Base-by-base conservation (phyloP, 2,329 filamentous ascomycete species). In the Reticulascus tulasneorum region DNA sequence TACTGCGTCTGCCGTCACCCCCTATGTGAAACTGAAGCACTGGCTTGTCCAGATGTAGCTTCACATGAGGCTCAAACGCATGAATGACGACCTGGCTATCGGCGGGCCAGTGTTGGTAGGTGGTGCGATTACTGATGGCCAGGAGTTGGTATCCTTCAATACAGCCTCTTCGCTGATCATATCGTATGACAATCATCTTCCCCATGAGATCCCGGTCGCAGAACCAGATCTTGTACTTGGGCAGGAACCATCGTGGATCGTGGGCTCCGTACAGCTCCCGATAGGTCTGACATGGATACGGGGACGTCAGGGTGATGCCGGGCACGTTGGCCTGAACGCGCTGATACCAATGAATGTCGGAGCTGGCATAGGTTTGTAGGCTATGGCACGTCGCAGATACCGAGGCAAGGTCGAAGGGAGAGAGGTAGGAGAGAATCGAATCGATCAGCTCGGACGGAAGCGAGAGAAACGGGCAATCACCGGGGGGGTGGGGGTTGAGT, bases 171-270 rank as follows among this genome's bases (percentile, higher is more conserved):
- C 75, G 64, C 29, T 79, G 75, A 54, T 95, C 80, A 52, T 89
- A 96, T 10, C 85, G 79, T n/a, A 75, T 73, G 24, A 95, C 53
- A 18, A 94, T 71, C 26, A 95, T 60, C 54, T 84, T 84, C 1
- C 90, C 90, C 2, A 75, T 82, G 30, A 87, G 71, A 20, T 81
- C 74, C 3, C 69, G 73, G 58, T 95, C 87, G 40, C 79, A 77
- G 53, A 95, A 91, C 90, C 90, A 96, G 45, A 96, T 68, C 59
- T 86, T 90, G 54, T 86, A 71, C 33, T 76, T 79, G 0, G 86
- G 72, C 2, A 96, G 68, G 52, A 94, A 95, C 90, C 90, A 96
- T 50, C 82, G 79, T 1, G 84, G 82, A 45, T 93, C 75, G 55
- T 93, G 85, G 15, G 80, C 72, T 26, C 73, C 65, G 56, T 85